Percentiles rank a stretch among this genome's conserved stretches.
These are phyloP conservation scores for Mortierella antarctica DNA, from an alignment of 192 early-diverging fungal species.

Conservation along the genomic window DNA sequence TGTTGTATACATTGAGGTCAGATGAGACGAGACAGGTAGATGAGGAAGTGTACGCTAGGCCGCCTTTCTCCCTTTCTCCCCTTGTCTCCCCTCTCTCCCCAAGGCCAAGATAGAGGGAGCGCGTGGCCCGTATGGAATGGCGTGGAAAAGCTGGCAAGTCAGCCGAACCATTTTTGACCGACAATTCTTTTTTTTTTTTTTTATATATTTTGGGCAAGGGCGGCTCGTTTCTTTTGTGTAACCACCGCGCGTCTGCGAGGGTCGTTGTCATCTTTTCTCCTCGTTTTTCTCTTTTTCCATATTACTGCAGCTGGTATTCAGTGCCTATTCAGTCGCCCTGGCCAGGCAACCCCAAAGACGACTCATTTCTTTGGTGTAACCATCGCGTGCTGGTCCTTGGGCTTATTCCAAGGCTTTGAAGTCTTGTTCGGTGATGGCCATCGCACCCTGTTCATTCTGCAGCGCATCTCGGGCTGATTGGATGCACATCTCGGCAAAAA, in stretches of 20 bases:
- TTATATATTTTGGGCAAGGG: neutral
- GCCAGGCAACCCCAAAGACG: conserved; percentile 1
- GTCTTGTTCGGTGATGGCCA: neutral
- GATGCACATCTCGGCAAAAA: too few relatives aligned
- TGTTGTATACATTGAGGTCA: too few relatives aligned
- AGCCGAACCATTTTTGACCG: neutral
- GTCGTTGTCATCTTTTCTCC: too few relatives aligned
- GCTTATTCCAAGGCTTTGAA: neutral
- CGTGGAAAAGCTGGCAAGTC: conserved; percentile 4
- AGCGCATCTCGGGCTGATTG: neutral
- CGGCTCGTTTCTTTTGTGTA: conserved; percentile 44
- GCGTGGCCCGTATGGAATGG: neutral
- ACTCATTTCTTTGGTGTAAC: conserved; percentile 56
- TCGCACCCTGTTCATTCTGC: neutral
- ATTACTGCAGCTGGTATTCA: conserved; percentile 11
- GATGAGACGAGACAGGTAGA: too few relatives aligned
- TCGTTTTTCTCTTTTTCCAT: conserved; percentile 16
- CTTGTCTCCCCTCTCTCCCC: too few relatives aligned
- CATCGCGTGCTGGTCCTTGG: neutral
- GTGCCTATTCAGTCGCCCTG: conserved; percentile 15
- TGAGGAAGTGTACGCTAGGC: too few relatives aligned
- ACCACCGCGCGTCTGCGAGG: neutral
- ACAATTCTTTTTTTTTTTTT: conserved; percentile 17
- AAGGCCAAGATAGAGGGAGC: neutral
- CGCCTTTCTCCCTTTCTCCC: too few relatives aligned